Evolutionary conservation across 2,329 filamentous ascomycete species (phyloP), one percentile per base, ranked within the genome.

Genomic region (Emydomyces testavorans): DNA sequence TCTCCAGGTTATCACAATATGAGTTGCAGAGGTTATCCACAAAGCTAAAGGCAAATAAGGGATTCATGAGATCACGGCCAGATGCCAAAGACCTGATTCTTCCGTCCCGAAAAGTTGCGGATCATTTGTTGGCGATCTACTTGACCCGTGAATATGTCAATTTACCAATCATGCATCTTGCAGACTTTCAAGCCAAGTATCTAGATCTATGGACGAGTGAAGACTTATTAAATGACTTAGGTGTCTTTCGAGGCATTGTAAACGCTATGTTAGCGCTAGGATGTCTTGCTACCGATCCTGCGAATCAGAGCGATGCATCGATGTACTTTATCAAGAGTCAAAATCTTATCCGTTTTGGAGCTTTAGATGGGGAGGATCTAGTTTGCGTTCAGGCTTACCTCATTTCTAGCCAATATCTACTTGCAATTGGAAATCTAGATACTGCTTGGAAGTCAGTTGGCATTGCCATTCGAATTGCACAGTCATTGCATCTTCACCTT

Each of bases 131-230:
- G 8, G 44, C 48, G 3, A 43, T 39, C 2, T 60, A 60, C 23
- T 38, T 60, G 20, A 52, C 50, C 7, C 54, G 52, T 15, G 57
- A 60, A 49, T 58, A 56, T 48, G 57, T 57, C n/a, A 56, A 57
- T 34, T 35, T 59, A 18, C 58, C 58, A 1, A 54, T 60, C 6
- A 53, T 60, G 24, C 50, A 57, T 26, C 49, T 57, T 15, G 4
- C 42, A 3, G 38, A 48, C 2, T 59, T 59, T 20, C 47, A 50
- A 16, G 26, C 52, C n/a, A 46, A 47, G 13, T 59, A 56, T 32
- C 45, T 49, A 24, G 29, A 44, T 15, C 20, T 50, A 23, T 50
- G 49, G 35, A 28, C 24, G 10, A 38, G 39, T 16, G 46, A 43
- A 26, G 42, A 44, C 16, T 13, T 49, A 6, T 10, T 16, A 23